These are phyloP conservation scores for Yamadazyma sp. DNA, from an alignment of 1,139 yeast genomes.

Conservation along the genomic window DNA sequence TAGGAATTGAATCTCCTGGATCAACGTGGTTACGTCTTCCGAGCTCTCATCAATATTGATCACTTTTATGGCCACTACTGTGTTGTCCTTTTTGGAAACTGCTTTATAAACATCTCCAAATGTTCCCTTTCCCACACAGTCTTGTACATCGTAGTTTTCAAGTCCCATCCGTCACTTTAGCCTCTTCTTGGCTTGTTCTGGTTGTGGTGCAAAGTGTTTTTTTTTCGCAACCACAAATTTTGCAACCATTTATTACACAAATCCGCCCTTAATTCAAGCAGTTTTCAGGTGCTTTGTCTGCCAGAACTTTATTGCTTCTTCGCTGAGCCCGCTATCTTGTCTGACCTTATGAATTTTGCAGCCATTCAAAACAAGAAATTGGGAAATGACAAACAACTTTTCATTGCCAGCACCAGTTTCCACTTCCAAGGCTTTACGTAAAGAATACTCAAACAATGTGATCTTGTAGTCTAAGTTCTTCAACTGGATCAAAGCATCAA, in stretches of 20 bases:
- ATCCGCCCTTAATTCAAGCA: not conserved
- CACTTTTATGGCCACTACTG: slow-evolving; percentile 73
- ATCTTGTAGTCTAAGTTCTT: slow-evolving; percentile 26
- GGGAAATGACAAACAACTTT: slow-evolving; percentile 66
- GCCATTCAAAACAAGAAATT: slow-evolving; percentile 70
- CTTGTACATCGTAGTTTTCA: slow-evolving; percentile 39
- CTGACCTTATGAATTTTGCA: slow-evolving; percentile 34
- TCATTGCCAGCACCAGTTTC: slow-evolving; percentile 17
- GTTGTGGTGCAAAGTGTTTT: not conserved
- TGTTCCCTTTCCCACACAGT: slow-evolving; percentile 78
- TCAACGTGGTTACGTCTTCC: slow-evolving; percentile 62
- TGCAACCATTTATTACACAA: not conserved
- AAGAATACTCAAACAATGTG: slow-evolving; percentile 59
- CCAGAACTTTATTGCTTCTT: slow-evolving; percentile 57
- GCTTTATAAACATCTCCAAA: slow-evolving; percentile 87
- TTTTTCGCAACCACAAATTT: slow-evolving; percentile 21
- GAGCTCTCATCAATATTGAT: slow-evolving; percentile 72
- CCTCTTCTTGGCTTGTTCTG: not conserved
- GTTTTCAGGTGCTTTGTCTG: slow-evolving; percentile 17
- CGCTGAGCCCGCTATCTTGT: slow-evolving; percentile 33
- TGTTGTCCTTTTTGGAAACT: slow-evolving; percentile 23
- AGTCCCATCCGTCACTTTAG: slow-evolving; percentile 14
- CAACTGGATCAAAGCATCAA: slow-evolving; percentile 38
- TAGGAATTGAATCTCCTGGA: slow-evolving; percentile 75
- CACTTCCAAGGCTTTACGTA: slow-evolving; percentile 47